These are phyloP conservation scores for Periconia digitata DNA, from an alignment of 2,329 filamentous ascomycete species.

Conservation along the genomic window DNA sequence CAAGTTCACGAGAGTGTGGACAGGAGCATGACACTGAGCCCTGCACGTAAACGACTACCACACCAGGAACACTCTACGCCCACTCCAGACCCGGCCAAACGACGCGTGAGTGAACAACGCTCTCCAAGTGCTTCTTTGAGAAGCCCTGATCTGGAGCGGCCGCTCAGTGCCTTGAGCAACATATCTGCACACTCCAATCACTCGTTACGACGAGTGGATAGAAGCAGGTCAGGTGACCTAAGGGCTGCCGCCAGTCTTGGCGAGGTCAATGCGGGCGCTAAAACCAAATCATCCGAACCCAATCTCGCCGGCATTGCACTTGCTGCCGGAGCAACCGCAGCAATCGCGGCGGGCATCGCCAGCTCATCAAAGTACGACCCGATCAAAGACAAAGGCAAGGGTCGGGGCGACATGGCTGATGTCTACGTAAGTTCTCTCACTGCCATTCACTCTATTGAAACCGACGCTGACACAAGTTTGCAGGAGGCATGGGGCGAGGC, in stretches of 20 bases:
- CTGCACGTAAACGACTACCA: constrained; percentile 31
- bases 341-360: constrained; percentile 48
- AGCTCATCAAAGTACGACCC: constrained; percentile 67
- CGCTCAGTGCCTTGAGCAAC: constrained; percentile 63
- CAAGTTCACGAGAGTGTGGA: constrained; percentile 52
- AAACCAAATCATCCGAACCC: constrained; percentile 29
- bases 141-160: constrained; percentile 53
- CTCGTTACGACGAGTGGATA: constrained; percentile 69
- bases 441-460: constrained; percentile 9
- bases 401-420: constrained; percentile 80
- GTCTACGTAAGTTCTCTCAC: constrained; percentile 74
- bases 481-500: constrained; percentile 95
- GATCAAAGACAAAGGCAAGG: constrained; percentile 84
- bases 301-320: constrained; percentile 34
- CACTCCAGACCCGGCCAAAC: constrained; percentile 36
- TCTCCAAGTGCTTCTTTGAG: constrained; percentile 45
- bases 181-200: constrained; percentile 59
- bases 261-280: constrained; percentile 47
- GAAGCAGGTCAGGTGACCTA: constrained; percentile 74
- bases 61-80: constrained; percentile 40
- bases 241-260: constrained; percentile 66
- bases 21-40: constrained; percentile 41
- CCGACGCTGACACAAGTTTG: constrained; percentile 29
- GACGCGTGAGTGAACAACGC: constrained; percentile 36
- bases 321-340: constrained; percentile 39